Evolutionary conservation across 2,329 filamentous ascomycete genomes (phyloP), one percentile per base, ranked within the genome.

Genomic region (Spiromastix sp.): DNA sequence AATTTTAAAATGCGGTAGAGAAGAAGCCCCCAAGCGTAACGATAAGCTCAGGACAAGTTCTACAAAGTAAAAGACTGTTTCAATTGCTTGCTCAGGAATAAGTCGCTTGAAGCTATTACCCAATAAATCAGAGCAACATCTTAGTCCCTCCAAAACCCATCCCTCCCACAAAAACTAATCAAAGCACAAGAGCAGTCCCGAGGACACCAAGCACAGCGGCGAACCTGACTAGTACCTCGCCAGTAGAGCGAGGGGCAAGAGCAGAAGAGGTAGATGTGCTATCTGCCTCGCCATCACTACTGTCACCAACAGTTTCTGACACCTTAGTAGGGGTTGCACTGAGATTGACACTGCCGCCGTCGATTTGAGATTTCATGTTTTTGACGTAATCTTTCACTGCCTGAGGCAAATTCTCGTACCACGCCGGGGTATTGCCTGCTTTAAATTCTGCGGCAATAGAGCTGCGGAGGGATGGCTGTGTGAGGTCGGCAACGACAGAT

Each of bases 361-460:
- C 22, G n/a, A n/a, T n/a, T 21, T 34, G 16, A 28, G 9, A 12
- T 26, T 28, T n/a, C 30, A 25, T 19, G 17, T 22, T 10, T 13
- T 49, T 43, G 29, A 58, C 40, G 36, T 56, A 59, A 26, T 42
- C 51, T 41, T 57, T 50, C n/a, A 54, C 50, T 2, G 51, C 47
- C 4, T 47, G 42, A 0, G 55, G 56, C 0, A 59, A 46, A 19
- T 42, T 44, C 18, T 36, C 30, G 15, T 57, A 59, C 56, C 55
- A 58, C 19, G 42, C 40, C 0, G 56, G 54, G 0, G 55, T 58
- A 26, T 38, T 48, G 0, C 55, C 55, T 7, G 52, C 54, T 6
- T 49, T 43, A 35, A 56, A 49, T 6, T 56, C 45, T 24, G 48
- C 51, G 5, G 51, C 50, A 4, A 59, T 42, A 1, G 51, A 43